Conservation (phyloP, 2,329 filamentous ascomycete species). For the Fonsecaea erecta region DNA sequence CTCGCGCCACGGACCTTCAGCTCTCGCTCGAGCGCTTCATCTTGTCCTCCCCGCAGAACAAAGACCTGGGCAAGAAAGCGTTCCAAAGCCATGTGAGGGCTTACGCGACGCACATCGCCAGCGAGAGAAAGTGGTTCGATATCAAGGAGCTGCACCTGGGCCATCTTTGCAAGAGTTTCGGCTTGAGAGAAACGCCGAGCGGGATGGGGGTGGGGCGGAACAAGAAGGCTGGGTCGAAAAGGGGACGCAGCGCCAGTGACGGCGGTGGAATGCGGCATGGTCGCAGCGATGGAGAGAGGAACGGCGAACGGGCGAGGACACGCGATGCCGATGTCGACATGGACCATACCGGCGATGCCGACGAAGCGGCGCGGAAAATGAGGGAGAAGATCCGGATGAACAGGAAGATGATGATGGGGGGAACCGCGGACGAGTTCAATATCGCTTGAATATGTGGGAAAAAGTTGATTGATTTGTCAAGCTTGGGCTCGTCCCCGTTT, state of each 20-base stretch:
- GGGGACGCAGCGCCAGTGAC: conserved; percentile 38
- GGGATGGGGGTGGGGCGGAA: conserved; percentile 59
- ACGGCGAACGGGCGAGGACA: conserved; percentile 16
- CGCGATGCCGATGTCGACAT: conserved; percentile 20
- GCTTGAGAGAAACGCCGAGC: conserved; percentile 82
- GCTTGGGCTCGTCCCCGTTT: neutral
- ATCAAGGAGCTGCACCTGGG: conserved; percentile 89
- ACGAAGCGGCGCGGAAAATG: conserved; percentile 59
- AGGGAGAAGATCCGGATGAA: conserved; percentile 55
- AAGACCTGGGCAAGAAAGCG: conserved; percentile 80
- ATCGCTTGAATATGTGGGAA: conserved; percentile 50
- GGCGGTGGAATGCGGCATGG: conserved; percentile 40
- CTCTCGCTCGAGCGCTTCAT: conserved; percentile 70
- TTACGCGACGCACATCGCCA: conserved; percentile 89
- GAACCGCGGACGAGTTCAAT: conserved; percentile 63
- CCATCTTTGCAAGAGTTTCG: conserved; percentile 92
- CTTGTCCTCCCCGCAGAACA: conserved; percentile 66
- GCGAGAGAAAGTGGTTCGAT: conserved; percentile 85
- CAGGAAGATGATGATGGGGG: conserved; percentile 56
- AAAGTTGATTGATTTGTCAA: neutral
- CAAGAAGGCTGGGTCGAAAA: conserved; percentile 46
- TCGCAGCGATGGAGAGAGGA: conserved; percentile 38
- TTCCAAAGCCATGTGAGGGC: conserved; percentile 93
- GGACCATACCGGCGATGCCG: conserved; percentile 44
- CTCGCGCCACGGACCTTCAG: conserved; percentile 69